Base-by-base conservation (phyloP, 768 basidiomycete species). In the Lentinula edodes region DNA sequence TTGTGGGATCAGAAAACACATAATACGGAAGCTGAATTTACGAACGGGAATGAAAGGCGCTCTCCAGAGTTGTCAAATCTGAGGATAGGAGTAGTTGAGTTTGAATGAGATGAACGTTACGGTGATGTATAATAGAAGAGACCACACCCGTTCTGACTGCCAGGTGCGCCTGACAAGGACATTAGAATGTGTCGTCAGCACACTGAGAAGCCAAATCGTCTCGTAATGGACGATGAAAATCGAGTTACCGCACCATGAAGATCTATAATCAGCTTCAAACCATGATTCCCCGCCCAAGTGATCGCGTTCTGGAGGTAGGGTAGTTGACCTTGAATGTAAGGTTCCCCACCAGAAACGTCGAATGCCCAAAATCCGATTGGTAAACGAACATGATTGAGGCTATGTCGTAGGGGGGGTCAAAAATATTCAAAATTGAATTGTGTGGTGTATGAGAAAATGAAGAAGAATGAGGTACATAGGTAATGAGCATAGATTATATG, bases 321-420 rank as follows among this genome's bases (percentile, higher is more conserved):
- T 38, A 89, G 75, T 70, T 92, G 91, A 12, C 91, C 91, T 72
- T 84, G 82, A 61, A 91, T 83, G 70, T 81, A 93, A 6, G 92
- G 93, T 67, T 93, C 89, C 5, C 90, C 90, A 12, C 79, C 77
- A 20, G 82, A 80, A 39, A 93, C 85, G 61, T 95, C 91, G 67
- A 88, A 93, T 1, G 90, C 92, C 91, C 91, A 95, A 72, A 91
- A 96, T 12, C 93, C 94, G 13, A 62, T 58, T 38, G 92, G 91
- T 45, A 93, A 68, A 54, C 91, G 85, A 61, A 93, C 88, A 71
- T 92, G 90, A 69, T 92, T 93, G 57, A 93, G 76, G 12, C 90
- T 90, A 8, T 16, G 5, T 15, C 6, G 32, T 55, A 20, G 13
- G 38, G n/a, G 23, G 23, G 18, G 43, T 15, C 35, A 20, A 38